Evolutionary conservation across 164 flowering plant species (phyloP).

Genomic region (Magnolia sinica): DNA sequence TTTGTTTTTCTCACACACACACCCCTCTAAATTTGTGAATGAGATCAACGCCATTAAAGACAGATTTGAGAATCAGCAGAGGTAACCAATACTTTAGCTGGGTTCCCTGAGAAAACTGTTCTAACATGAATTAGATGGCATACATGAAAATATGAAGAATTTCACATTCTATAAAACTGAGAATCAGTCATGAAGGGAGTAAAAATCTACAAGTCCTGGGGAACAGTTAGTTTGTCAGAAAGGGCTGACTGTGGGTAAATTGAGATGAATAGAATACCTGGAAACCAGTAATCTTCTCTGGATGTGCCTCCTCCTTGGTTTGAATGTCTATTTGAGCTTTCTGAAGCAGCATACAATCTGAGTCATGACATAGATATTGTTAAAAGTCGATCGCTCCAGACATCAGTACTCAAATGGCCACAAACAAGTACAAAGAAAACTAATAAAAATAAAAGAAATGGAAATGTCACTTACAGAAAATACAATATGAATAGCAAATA

Average conservation of each 20-base stretch:
- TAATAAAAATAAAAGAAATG: not conserved
- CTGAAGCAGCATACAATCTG: slow-evolving; percentile 65
- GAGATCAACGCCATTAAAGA: slow-evolving; percentile 52
- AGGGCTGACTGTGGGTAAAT: not conserved
- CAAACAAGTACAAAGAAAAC: not conserved
- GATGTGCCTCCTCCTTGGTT: slow-evolving; percentile 48
- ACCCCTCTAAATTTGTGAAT: slow-evolving; percentile 65
- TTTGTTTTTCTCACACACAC: too few relatives aligned
- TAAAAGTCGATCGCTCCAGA: too few relatives aligned
- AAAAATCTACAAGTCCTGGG: too few relatives aligned
- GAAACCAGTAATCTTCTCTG: slow-evolving; percentile 88
- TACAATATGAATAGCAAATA: not conserved
- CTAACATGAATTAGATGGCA: slow-evolving; percentile 4
- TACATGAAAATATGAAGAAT: not conserved
- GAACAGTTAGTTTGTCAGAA: not conserved
- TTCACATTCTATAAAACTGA: not conserved
- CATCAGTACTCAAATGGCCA: too few relatives aligned
- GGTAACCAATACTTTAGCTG: slow-evolving; percentile 27
- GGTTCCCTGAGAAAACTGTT: not conserved
- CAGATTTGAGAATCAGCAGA: slow-evolving; percentile 78
- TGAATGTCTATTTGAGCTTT: slow-evolving; percentile 42
- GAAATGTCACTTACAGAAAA: not conserved
- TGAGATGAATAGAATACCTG: slow-evolving; percentile 42
- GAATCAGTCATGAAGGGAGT: not conserved
- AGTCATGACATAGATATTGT: not conserved